Conservation (phyloP, 345 rosid species). For the Euphorbia pulcherrima region DNA sequence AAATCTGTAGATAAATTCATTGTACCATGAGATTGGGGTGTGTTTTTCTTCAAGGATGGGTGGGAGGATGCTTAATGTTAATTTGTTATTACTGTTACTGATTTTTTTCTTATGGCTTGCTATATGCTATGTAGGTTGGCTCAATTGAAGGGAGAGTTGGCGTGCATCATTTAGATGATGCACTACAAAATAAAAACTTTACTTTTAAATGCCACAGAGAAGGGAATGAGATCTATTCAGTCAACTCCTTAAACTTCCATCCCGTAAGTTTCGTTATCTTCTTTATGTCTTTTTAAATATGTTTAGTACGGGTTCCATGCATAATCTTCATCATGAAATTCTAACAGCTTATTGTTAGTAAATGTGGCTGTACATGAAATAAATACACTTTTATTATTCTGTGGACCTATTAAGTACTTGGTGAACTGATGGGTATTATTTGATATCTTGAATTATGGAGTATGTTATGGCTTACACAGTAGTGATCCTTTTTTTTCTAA, state of each 20-base stretch:
- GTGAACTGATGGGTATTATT: background rate
- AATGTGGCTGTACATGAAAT: background rate
- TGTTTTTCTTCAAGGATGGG: background rate
- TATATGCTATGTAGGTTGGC: conserved; percentile 56
- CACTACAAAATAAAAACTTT: conserved; percentile 74
- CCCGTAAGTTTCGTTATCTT: conserved; percentile 56
- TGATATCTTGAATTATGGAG: background rate
- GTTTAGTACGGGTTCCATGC: background rate
- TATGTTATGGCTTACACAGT: background rate
- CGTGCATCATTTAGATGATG: conserved; percentile 92
- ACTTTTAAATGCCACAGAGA: conserved; percentile 99
- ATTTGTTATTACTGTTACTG: background rate
- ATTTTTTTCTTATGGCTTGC: background rate
- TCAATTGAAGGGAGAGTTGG: conserved; percentile 99
- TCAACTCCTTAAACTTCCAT: conserved; percentile 89
- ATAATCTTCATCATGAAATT: background rate
- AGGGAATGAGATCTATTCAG: conserved; percentile 81
- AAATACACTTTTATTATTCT: background rate
- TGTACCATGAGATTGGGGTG: background rate
- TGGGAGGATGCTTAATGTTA: no score
- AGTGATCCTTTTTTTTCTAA: background rate
- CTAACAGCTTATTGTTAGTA: background rate
- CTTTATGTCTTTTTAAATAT: background rate
- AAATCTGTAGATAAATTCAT: background rate
- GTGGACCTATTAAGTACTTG: background rate